phyloP scores from a whole-genome alignment of 208 protist genomes.

The Leishmania arabica region DNA sequence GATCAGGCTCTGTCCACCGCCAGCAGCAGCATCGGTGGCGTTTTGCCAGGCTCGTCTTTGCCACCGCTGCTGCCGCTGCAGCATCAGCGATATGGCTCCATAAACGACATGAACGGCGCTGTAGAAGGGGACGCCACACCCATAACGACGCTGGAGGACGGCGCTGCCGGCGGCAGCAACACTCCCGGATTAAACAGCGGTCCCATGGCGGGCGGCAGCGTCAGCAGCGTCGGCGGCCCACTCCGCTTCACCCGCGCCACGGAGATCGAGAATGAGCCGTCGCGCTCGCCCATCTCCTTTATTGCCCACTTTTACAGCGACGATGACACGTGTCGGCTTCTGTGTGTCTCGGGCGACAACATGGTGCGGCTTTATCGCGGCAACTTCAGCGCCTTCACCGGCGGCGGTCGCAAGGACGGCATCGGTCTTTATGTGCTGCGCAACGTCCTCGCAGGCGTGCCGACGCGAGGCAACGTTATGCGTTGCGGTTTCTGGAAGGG shows the following conservation, averaged over 20 bases:
- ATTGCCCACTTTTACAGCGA: conserved; percentile 61
- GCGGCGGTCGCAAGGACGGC: conserved; percentile 21
- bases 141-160: not conserved
- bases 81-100: conserved; percentile 1
- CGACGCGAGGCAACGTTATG: conserved; percentile 60
- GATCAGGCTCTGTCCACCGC: conserved; percentile 51
- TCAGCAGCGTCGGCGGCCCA: conserved; percentile 9
- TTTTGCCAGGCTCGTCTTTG: not conserved
- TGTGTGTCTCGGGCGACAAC: conserved; percentile 81
- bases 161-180: not conserved
- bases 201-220: not conserved
- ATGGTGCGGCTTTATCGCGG: conserved; percentile 83
- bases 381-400: conserved; percentile 44
- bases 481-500: conserved; percentile 82
- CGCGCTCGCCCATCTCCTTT: conserved; percentile 68
- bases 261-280: conserved; percentile 66
- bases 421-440: conserved; percentile 63
- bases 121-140: conserved; percentile 2
- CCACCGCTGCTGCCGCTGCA: conserved; percentile 17
- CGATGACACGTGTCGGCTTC: conserved; percentile 72
- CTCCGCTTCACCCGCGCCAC: conserved; percentile 36
- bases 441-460: conserved; percentile 69
- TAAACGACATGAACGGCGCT: not conserved
- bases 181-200: not conserved
- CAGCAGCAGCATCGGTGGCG: conserved; percentile 2